phyloP scores from a whole-genome alignment of 768 basidiomycete genomes.

The Lactarius vividus region DNA sequence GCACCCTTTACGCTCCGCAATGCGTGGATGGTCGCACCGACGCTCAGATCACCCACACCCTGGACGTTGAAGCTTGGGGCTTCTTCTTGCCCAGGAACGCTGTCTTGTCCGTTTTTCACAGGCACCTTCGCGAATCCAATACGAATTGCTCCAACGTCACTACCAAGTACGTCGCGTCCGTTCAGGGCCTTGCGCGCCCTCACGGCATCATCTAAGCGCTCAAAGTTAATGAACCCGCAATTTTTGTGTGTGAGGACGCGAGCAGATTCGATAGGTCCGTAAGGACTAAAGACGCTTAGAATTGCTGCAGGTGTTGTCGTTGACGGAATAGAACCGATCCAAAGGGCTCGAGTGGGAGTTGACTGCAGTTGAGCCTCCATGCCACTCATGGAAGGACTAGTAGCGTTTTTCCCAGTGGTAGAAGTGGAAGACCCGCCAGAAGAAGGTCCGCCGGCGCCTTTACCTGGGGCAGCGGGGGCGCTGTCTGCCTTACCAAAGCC shows the following conservation, averaged over 20 bases:
- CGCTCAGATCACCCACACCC: slow-evolving; percentile 81
- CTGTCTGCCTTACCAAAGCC: slow-evolving; percentile 98
- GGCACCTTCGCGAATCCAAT: slow-evolving; percentile 98
- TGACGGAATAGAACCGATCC: slow-evolving; percentile 97
- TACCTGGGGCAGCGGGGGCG: slow-evolving; percentile 87
- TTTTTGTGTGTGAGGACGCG: slow-evolving; percentile 96
- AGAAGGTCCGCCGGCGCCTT: slow-evolving; percentile 60
- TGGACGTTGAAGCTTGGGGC: slow-evolving; percentile 64
- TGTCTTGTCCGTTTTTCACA: slow-evolving; percentile 78
- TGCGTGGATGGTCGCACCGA: slow-evolving; percentile 86
- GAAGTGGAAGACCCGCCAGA: slow-evolving; percentile 66
- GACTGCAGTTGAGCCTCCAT: slow-evolving; percentile 87
- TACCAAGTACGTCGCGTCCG: slow-evolving; percentile 92
- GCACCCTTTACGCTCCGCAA: slow-evolving; percentile 89
- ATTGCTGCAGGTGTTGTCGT: slow-evolving; percentile 94
- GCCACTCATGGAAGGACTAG: slow-evolving; percentile 55
- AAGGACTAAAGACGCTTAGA: slow-evolving; percentile 94
- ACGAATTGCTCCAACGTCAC: slow-evolving; percentile 93
- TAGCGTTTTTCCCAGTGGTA: slow-evolving; percentile 43
- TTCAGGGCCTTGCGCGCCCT: slow-evolving; percentile 94
- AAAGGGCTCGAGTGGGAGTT: slow-evolving; percentile 90
- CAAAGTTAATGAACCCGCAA: slow-evolving; percentile 97
- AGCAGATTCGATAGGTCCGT: slow-evolving; percentile 96
- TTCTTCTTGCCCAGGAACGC: slow-evolving; percentile 58
- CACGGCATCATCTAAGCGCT: slow-evolving; percentile 94